phyloP scores from a whole-genome alignment of 306 rosid species.

The Mucuna pruriens region DNA sequence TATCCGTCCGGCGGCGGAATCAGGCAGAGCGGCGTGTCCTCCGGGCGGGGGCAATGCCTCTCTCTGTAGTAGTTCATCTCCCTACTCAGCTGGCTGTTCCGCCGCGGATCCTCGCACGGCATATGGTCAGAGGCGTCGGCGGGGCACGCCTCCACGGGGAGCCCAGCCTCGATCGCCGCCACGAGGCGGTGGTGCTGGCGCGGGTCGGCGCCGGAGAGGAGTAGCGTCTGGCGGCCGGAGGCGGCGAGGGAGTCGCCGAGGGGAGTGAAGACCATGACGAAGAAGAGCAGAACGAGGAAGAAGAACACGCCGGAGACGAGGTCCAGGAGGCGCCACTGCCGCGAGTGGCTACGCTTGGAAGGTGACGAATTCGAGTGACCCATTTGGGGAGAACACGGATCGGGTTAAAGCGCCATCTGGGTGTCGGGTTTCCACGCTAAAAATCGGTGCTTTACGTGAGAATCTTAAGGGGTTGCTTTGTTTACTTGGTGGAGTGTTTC shows the following conservation, averaged over 20 bases:
- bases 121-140: constrained; percentile 71
- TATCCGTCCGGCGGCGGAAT: constrained; percentile 85
- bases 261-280: constrained; percentile 71
- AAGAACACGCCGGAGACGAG: constrained; percentile 64
- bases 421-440: not conserved
- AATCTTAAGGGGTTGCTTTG: constrained; percentile 21
- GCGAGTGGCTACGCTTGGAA: constrained; percentile 59
- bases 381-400: constrained; percentile 60
- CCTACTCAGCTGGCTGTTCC: constrained; percentile 86
- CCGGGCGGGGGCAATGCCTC: constrained; percentile 79
- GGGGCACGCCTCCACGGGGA: constrained; percentile 64
- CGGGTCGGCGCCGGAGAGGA: constrained; percentile 73
- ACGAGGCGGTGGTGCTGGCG: constrained; percentile 66
- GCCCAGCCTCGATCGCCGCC: constrained; percentile 58
- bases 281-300: constrained; percentile 70
- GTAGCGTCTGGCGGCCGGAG: constrained; percentile 78
- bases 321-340: constrained; percentile 90
- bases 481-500: not conserved
- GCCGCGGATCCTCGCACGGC: constrained; percentile 94
- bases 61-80: constrained; percentile 94
- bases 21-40: constrained; percentile 82
- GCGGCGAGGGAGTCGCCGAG: constrained; percentile 85
- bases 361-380: constrained; percentile 77
- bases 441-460: not conserved
- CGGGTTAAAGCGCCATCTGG: constrained; percentile 57